A percentile compares a stretch with the other conserved stretches of the same genome.
Evolutionary conservation across 179 eudicot species (phyloP).

Genomic region (Heliamphora pulchella): DNA sequence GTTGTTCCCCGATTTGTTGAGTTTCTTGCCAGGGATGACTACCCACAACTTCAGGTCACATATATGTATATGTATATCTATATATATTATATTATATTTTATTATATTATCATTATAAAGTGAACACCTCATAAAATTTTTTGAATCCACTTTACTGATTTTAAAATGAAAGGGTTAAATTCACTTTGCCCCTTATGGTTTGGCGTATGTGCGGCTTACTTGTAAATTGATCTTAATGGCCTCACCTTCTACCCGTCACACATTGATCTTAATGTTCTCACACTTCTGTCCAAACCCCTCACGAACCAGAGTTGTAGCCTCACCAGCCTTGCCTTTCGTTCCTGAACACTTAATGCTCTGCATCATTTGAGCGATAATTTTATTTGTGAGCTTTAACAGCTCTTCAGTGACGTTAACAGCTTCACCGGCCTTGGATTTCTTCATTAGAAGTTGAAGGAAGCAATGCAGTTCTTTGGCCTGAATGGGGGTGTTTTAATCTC

Average conservation of each 20-base stretch:
- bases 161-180: no score
- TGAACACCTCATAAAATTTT: no score
- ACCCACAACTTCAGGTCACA: conserved; percentile 72
- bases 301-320: conserved; percentile 14
- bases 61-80: not conserved
- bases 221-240: no score
- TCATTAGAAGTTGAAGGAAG: not conserved
- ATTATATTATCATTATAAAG: no score
- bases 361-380: conserved; percentile 14
- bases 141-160: no score
- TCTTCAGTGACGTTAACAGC: conserved; percentile 13
- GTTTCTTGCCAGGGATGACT: conserved; percentile 75
- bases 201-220: no score
- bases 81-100: not conserved
- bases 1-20: conserved; percentile 80
- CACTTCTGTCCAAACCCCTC: conserved; percentile 7
- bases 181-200: no score
- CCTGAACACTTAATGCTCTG: conserved; percentile 4
- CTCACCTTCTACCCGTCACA: no score
- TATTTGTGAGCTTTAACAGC: conserved; percentile 10
- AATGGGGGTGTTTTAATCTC: not conserved
- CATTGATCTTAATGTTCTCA: no score
- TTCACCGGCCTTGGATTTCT: not conserved
- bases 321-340: not conserved
- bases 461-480: not conserved